phyloP scores from a whole-genome alignment of 352 stramenopile species.

The Globisporangium heterothallicum region DNA sequence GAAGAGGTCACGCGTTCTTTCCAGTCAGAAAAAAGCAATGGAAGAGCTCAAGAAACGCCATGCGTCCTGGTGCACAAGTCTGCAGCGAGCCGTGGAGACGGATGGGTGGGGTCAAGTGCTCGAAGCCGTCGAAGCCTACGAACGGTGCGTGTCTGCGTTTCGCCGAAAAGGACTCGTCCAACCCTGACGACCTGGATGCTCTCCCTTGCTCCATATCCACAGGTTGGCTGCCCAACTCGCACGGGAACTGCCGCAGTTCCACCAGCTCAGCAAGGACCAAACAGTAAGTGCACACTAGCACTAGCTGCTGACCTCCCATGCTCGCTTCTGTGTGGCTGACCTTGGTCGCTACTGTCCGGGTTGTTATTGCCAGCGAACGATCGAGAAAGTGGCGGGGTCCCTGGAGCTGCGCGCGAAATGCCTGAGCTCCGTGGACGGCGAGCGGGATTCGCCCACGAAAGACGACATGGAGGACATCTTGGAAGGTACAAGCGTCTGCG shows the following conservation, averaged over 20 bases:
- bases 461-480: slow-evolving; percentile 66
- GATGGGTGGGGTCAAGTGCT: slow-evolving; percentile 66
- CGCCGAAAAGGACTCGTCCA: too few species aligned
- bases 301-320: too few species aligned
- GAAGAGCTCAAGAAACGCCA: slow-evolving; percentile 48
- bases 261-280: slow-evolving; percentile 37
- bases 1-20: too few species aligned
- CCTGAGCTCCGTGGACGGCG: slow-evolving; percentile 51
- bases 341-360: neutral
- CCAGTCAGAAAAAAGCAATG: slow-evolving; percentile 15
- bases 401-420: slow-evolving; percentile 49
- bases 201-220: neutral
- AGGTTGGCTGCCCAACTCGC: slow-evolving; percentile 37
- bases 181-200: too few species aligned
- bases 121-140: slow-evolving; percentile 74
- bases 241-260: slow-evolving; percentile 30
- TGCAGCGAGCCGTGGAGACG: slow-evolving; percentile 55
- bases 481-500: slow-evolving; percentile 38
- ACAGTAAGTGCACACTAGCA: slow-evolving; percentile 21
- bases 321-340: neutral
- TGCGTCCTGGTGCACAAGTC: slow-evolving; percentile 42
- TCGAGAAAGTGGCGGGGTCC: slow-evolving; percentile 36
- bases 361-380: slow-evolving; percentile 13
- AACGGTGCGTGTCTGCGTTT: slow-evolving; percentile 29
- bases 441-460: slow-evolving; percentile 44